A percentile compares a stretch with the other conserved stretches of the same genome.
Conservation (phyloP, 2,329 filamentous ascomycete genomes). For the Verticillium klebahnii region DNA sequence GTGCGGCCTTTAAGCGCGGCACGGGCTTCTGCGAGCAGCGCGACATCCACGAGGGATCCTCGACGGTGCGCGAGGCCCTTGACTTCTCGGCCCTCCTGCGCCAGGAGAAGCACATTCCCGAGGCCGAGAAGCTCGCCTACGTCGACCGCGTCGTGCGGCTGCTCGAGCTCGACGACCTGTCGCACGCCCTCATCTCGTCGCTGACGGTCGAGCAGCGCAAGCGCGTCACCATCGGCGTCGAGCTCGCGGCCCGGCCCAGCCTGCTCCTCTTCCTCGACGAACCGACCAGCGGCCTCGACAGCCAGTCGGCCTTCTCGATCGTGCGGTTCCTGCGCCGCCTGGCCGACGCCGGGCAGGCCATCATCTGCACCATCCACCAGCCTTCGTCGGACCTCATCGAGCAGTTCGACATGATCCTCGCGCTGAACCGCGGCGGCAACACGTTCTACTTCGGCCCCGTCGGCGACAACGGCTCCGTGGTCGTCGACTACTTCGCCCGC, state of each 20-base stretch:
- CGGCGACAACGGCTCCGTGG: slow-evolving; percentile 59
- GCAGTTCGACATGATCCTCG: slow-evolving; percentile 70
- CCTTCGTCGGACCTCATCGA: slow-evolving; percentile 55
- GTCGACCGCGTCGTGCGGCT: slow-evolving; percentile 63
- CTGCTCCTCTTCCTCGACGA: slow-evolving; percentile 65
- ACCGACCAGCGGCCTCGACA: slow-evolving; percentile 48
- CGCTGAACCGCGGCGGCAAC: slow-evolving; percentile 63
- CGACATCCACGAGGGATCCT: slow-evolving; percentile 61
- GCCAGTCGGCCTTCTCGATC: slow-evolving; percentile 29
- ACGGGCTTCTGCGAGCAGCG: slow-evolving; percentile 68
- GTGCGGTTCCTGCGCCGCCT: slow-evolving; percentile 37
- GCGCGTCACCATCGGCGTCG: slow-evolving; percentile 65
- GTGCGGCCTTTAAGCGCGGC: slow-evolving; percentile 57
- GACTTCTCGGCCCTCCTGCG: slow-evolving; percentile 63
- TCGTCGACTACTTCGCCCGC: slow-evolving; percentile 53
- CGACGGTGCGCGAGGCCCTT: slow-evolving; percentile 63
- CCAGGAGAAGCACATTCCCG: slow-evolving; percentile 49
- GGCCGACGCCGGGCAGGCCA: slow-evolving; percentile 60
- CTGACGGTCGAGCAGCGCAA: slow-evolving; percentile 51
- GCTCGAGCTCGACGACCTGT: slow-evolving; percentile 58
- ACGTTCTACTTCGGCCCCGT: slow-evolving; percentile 72
- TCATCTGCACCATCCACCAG: slow-evolving; percentile 62
- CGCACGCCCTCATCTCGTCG: slow-evolving; percentile 57
- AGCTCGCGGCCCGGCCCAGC: slow-evolving; percentile 62
- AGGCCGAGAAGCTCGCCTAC: slow-evolving; percentile 59